Conservation (phyloP, 768 basidiomycete species). For the Termitomyces sp. region DNA sequence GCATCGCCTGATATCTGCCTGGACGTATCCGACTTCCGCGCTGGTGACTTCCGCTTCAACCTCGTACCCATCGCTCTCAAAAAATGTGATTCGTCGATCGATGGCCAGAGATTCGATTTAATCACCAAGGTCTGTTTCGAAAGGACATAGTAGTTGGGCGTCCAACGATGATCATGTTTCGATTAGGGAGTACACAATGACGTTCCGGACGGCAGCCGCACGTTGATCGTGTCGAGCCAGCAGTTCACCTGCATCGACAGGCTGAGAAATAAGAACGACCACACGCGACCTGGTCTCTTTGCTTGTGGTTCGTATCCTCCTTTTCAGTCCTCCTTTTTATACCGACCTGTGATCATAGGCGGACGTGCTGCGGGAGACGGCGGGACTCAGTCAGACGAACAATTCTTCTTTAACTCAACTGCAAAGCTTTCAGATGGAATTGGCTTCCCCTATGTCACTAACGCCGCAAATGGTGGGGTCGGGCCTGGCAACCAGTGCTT, state of each 20-base stretch:
- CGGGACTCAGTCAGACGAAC: slow-evolving; percentile 18
- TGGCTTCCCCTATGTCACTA: slow-evolving; percentile 17
- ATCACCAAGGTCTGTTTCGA: slow-evolving; percentile 17
- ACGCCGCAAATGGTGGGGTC: slow-evolving; percentile 18
- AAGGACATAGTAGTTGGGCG: neutral
- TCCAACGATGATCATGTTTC: neutral
- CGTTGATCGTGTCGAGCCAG: slow-evolving; percentile 25
- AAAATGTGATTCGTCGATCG: slow-evolving; percentile 18
- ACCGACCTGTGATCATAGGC: slow-evolving; percentile 6
- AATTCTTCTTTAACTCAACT: slow-evolving; percentile 20
- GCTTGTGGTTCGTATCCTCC: slow-evolving; percentile 16
- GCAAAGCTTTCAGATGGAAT: slow-evolving; percentile 15
- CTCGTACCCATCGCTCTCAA: slow-evolving; percentile 24
- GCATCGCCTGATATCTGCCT: slow-evolving; percentile 20
- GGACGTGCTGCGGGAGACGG: slow-evolving; percentile 23
- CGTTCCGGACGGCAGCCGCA: neutral
- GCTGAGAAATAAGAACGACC: slow-evolving; percentile 17
- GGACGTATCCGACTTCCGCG: slow-evolving; percentile 26
- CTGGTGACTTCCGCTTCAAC: slow-evolving; percentile 25
- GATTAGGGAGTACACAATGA: neutral
- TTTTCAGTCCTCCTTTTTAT: neutral
- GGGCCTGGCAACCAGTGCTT: slow-evolving; percentile 22
- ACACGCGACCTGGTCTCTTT: slow-evolving; percentile 21
- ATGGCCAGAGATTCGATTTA: slow-evolving; percentile 26
- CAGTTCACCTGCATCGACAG: slow-evolving; percentile 23